Conservation (phyloP, 306 rosid genomes). For the Elaeagnus macrophylla region DNA sequence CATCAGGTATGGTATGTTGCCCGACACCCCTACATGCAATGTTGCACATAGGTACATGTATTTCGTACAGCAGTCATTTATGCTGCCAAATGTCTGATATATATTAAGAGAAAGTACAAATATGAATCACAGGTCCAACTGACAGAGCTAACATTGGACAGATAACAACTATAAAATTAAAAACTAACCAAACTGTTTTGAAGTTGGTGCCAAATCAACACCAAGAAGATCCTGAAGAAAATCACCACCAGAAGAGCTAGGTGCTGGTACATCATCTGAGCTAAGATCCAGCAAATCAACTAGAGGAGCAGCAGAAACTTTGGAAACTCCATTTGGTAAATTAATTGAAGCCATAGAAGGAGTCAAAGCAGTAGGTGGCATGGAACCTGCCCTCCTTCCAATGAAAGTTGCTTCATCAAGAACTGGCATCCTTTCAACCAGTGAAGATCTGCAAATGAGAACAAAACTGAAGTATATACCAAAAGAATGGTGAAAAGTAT, state of each 20-base stretch:
- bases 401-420: conserved; percentile 78
- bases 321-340: conserved; percentile 75
- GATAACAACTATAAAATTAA: background rate
- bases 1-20: no score
- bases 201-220: conserved; percentile 49
- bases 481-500: background rate
- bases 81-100: no score
- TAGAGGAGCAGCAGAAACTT: conserved; percentile 65
- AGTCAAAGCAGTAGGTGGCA: conserved; percentile 46
- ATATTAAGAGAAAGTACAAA: no score
- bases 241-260: conserved; percentile 76
- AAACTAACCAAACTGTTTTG: conserved; percentile 67
- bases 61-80: no score
- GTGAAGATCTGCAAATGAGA: conserved; percentile 46
- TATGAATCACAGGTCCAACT: background rate
- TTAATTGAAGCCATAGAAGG: conserved; percentile 45
- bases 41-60: no score
- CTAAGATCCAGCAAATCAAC: conserved; percentile 81
- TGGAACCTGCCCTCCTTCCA: conserved; percentile 65
- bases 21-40: no score
- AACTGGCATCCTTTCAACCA: conserved; percentile 96
- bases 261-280: conserved; percentile 70
- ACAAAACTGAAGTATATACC: background rate
- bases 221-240: conserved; percentile 90
- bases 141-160: background rate